Base-by-base conservation (phyloP, 2,329 filamentous ascomycete species). In the Fusarium concolor region DNA sequence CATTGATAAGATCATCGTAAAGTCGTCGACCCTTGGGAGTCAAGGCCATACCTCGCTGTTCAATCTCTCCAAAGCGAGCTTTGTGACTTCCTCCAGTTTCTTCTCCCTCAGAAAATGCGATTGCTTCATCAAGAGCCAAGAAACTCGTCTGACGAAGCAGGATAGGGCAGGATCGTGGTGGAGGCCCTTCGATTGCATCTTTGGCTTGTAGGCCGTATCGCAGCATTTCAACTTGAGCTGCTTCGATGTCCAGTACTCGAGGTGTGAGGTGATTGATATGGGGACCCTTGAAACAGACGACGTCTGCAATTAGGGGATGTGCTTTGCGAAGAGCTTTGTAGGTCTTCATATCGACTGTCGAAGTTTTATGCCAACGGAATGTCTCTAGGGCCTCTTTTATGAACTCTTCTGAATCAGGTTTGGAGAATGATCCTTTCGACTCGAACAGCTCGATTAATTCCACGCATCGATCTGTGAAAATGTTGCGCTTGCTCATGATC, bases 211-310 rank as follows among this genome's bases (percentile, higher is more conserved):
- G 76, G 0, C 80, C 80, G 3, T 71, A 70, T 2, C 65, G 57
- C 0, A 73, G 47, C 85, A 87, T 87, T 5, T 68, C 65, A 3
- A 65, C 44, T 53, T 86, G 83, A 1, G 79, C 82, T 0, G 76
- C 68, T 11, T 79, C 76, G 26, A 87, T 86, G 54, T 86, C 80
- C 5, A 86, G 74, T 0, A 83, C 84, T 3, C 83, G 77, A 0
- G 85, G 85, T 0, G 85, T 86, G 3, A 87, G 78, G 54, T 86
- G 85, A 61, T 86, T 87, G 68, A 86, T 84, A 64, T 87, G 85
- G 2, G 82, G 75, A 28, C 76, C 82, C 8, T 65, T 68, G 61
- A 80, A 80, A 47, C 73, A 78, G 0, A 74, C 82, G 41, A 86
- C 80, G 55, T 86, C 84, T 1, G 83, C 83, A 5, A 86, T 72